Evolutionary conservation across 2,329 filamentous ascomycete species (phyloP).

Genomic region (Cordyceps tenuipes): DNA sequence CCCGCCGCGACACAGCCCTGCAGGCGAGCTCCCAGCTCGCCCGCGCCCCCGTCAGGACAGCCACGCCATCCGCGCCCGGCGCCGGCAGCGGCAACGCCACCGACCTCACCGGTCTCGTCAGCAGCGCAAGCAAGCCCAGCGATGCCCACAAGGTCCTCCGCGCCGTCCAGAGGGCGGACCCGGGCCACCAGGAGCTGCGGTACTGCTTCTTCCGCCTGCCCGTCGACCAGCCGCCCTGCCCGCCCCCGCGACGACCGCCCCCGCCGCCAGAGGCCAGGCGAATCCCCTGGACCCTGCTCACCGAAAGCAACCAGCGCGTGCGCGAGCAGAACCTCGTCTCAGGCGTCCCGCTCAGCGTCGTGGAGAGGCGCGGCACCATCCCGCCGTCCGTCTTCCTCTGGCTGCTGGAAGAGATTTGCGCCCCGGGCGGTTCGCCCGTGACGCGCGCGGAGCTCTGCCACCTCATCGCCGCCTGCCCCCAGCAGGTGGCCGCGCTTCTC

Average conservation of each 20-base stretch:
- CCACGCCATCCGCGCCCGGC: neutral
- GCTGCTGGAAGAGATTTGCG: slow-evolving; percentile 52
- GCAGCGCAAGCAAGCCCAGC: slow-evolving; percentile 25
- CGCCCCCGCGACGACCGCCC: slow-evolving; percentile 8
- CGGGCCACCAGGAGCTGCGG: slow-evolving; percentile 24
- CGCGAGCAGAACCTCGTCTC: slow-evolving; percentile 53
- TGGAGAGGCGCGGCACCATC: slow-evolving; percentile 28
- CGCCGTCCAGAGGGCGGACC: slow-evolving; percentile 43
- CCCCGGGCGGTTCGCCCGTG: slow-evolving; percentile 41
- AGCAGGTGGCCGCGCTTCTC: slow-evolving; percentile 37
- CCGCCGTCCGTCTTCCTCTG: slow-evolving; percentile 60
- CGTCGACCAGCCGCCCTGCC: slow-evolving; percentile 12
- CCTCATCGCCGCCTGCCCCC: slow-evolving; percentile 38
- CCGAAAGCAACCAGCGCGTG: slow-evolving; percentile 32
- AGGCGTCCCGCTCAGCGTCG: slow-evolving; percentile 50
- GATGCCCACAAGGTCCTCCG: slow-evolving; percentile 36
- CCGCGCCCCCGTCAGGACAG: slow-evolving; percentile 24
- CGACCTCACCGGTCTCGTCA: slow-evolving; percentile 24
- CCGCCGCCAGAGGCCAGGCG: slow-evolving; percentile 27
- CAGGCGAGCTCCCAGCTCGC: slow-evolving; percentile 45
- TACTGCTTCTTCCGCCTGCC: slow-evolving; percentile 44
- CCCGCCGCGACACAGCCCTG: slow-evolving; percentile 49
- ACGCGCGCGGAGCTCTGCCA: slow-evolving; percentile 54
- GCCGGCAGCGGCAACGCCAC: slow-evolving; percentile 1
- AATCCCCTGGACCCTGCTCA: slow-evolving; percentile 38